These are phyloP conservation scores for Monosporozyma servazzii DNA, from an alignment of 805 yeast genomes.

Conservation along the genomic window DNA sequence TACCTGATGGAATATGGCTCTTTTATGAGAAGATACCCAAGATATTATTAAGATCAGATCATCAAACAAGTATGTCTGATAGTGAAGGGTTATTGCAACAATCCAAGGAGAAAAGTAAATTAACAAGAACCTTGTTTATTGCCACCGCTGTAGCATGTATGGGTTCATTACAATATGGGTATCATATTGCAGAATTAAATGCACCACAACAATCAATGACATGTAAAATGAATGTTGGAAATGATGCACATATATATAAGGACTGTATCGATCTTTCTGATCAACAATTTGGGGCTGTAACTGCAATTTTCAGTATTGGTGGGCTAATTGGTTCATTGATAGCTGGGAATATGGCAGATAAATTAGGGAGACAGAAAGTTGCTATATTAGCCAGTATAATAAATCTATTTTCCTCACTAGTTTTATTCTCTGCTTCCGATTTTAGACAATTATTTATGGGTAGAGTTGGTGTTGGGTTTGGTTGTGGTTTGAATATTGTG, in stretches of 20 bases:
- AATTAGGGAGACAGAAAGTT: conserved; percentile 52
- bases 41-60: too few species aligned
- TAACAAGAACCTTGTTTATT: conserved; percentile 2
- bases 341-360: conserved; percentile 57
- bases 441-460: conserved; percentile 47
- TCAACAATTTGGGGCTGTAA: conserved; percentile 58
- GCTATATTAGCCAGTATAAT: conserved; percentile 42
- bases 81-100: not conserved
- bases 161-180: conserved; percentile 84
- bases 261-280: conserved; percentile 52
- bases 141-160: conserved; percentile 45
- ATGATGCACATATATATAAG: conserved; percentile 3
- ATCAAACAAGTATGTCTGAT: not conserved
- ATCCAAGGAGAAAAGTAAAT: not conserved
- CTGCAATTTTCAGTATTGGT: conserved; percentile 75
- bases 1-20: not conserved
- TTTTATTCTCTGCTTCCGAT: conserved; percentile 44
- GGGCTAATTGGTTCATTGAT: conserved; percentile 68
- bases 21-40: not conserved
- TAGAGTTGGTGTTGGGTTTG: conserved; percentile 70
- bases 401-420: conserved; percentile 51
- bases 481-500: conserved; percentile 83
- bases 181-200: conserved; percentile 89
- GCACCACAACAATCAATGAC: conserved; percentile 72
- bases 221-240: conserved; percentile 33